Evolutionary conservation across 768 basidiomycete species (phyloP).

Genomic region (Saitozyma sp.): DNA sequence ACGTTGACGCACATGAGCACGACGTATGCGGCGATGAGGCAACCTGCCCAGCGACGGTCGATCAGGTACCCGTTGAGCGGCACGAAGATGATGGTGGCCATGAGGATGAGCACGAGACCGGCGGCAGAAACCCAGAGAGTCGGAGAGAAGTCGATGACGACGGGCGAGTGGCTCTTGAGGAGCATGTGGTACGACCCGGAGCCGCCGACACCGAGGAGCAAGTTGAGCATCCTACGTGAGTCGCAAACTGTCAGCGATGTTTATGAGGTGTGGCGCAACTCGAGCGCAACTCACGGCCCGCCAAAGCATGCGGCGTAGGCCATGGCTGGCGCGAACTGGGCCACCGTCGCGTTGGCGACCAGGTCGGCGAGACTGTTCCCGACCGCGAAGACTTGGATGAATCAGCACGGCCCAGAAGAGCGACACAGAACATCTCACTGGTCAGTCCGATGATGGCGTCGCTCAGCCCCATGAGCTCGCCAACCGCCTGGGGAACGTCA

Average conservation of each 20-base stretch:
- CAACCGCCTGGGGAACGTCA: constrained; percentile 67
- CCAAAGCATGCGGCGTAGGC: constrained; percentile 52
- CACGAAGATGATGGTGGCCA: constrained; percentile 75
- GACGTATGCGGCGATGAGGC: constrained; percentile 72
- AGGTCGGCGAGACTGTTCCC: constrained; percentile 96
- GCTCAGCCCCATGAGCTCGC: constrained; percentile 89
- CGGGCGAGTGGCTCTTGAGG: constrained; percentile 61
- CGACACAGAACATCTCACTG: constrained; percentile 44
- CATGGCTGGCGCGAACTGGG: constrained; percentile 57
- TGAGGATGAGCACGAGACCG: constrained; percentile 74
- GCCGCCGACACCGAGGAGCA: constrained; percentile 72
- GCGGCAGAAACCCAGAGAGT: constrained; percentile 81
- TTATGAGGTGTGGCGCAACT: background rate
- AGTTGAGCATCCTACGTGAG: constrained; percentile 50
- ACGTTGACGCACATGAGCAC: constrained; percentile 77
- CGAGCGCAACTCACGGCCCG: constrained; percentile 26
- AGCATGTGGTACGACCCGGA: constrained; percentile 77
- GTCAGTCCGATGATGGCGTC: constrained; percentile 97
- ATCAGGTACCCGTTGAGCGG: constrained; percentile 81
- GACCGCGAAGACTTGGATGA: constrained; percentile 70
- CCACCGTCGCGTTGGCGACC: constrained; percentile 94
- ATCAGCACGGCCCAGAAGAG: background rate
- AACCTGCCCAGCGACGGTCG: constrained; percentile 75
- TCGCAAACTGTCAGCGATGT: constrained; percentile 1
- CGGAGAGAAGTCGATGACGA: constrained; percentile 71